Evolutionary conservation across 1,284 basidiomycete species (phyloP).

Genomic region (Anthracocystis panici-leucophaei): DNA sequence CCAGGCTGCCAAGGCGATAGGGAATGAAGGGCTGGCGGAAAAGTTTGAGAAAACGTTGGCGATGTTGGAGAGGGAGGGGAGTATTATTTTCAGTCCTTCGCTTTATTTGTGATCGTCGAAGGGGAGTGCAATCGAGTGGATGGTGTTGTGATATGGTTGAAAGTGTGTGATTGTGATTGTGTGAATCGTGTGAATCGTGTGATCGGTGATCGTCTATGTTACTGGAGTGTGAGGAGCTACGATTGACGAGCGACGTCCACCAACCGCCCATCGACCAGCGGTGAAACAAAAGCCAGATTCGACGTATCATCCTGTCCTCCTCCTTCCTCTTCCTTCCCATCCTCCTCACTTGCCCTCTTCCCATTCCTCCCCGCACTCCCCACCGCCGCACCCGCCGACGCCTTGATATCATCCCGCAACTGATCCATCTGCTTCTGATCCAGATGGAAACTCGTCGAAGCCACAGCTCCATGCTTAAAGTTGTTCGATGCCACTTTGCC

Average conservation of each 20-base stretch:
- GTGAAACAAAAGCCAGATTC: conserved; percentile 58
- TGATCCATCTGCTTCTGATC: conserved; percentile 33
- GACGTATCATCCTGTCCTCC: conserved; percentile 23
- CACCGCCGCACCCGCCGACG: conserved; percentile 1
- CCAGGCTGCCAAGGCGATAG: conserved; percentile 93
- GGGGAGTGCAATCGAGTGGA: background rate
- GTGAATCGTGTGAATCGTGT: conserved; percentile 9
- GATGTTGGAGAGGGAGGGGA: conserved; percentile 65
- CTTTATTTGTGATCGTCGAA: conserved; percentile 26
- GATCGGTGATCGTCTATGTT: background rate
- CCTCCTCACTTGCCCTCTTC: background rate
- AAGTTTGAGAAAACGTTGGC: conserved; percentile 63
- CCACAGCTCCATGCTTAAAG: conserved; percentile 30
- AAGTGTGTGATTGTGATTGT: background rate
- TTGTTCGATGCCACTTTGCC: background rate
- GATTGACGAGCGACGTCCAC: conserved; percentile 47
- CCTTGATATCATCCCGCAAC: conserved; percentile 22
- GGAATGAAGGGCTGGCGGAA: conserved; percentile 85
- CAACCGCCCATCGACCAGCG: conserved; percentile 57
- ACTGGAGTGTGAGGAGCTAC: background rate
- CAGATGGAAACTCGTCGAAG: conserved; percentile 23
- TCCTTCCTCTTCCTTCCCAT: background rate
- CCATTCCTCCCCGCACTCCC: background rate
- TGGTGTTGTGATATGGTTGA: background rate
- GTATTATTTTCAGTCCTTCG: conserved; percentile 67